A percentile compares a stretch with the other conserved stretches of the same genome.
phyloP scores from a whole-genome alignment of 257 asterid species.

The Hygrophila difformis region DNA sequence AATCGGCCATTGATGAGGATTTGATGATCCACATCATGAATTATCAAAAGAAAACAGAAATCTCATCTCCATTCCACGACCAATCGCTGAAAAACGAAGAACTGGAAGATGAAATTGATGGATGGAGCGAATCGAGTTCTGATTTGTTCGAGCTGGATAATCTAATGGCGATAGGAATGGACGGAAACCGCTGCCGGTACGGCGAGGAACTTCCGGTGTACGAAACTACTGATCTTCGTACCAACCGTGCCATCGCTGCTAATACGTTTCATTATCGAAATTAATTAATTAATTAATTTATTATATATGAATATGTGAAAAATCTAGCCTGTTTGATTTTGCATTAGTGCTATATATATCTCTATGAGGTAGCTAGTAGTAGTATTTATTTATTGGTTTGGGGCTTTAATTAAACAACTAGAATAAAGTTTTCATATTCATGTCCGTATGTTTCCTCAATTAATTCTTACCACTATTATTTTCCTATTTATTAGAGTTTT shows the following conservation, averaged over 20 bases:
- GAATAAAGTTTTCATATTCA: slow-evolving; percentile 19
- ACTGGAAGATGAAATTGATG: slow-evolving; percentile 30
- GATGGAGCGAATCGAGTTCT: slow-evolving; percentile 55
- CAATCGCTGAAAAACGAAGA: slow-evolving; percentile 16
- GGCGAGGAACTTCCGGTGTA: slow-evolving; percentile 58
- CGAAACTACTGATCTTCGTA: slow-evolving; percentile 47
- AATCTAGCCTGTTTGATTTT: slow-evolving; percentile 7
- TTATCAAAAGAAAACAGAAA: slow-evolving; percentile 24
- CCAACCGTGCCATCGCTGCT: slow-evolving; percentile 46
- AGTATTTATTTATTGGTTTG: slow-evolving; percentile 30
- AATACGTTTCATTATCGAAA: slow-evolving; percentile 21
- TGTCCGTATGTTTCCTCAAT: neutral
- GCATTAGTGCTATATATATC: no score
- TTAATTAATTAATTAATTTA: slow-evolving; percentile 28
- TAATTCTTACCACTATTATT: neutral
- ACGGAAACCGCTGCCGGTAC: slow-evolving; percentile 34
- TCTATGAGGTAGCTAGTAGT: slow-evolving; percentile 20
- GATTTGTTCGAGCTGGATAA: slow-evolving; percentile 73
- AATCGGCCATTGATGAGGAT: slow-evolving; percentile 25
- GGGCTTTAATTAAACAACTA: slow-evolving; percentile 34
- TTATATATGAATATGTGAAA: neutral
- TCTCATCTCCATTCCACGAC: slow-evolving; percentile 12
- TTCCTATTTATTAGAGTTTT: neutral
- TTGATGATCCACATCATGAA: slow-evolving; percentile 34
- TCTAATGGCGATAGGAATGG: slow-evolving; percentile 50